A percentile compares a stretch with the other conserved stretches of the same genome.
These are phyloP conservation scores for Cavenderia fasciculata DNA, from an alignment of 78 protist species.

Conservation along the genomic window DNA sequence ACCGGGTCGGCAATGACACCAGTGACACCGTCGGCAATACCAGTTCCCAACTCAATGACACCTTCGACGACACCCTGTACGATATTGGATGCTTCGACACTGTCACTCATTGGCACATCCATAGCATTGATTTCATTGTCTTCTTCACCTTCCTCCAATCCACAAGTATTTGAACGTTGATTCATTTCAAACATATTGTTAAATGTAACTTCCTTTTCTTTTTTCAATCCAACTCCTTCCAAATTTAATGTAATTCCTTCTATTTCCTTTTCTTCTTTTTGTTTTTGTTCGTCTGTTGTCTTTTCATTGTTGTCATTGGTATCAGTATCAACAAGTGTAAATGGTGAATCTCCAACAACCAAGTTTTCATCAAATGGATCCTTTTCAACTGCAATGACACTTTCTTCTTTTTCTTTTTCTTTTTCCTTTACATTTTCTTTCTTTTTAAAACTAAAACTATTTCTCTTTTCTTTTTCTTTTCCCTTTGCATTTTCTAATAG, in stretches of 20 bases:
- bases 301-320: neutral
- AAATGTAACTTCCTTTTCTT: neutral
- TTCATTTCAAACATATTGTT: neutral
- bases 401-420: neutral
- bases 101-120: neutral
- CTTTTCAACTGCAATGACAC: neutral
- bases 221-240: too few species aligned
- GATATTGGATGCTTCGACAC: conserved; percentile 27
- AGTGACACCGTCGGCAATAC: conserved; percentile 35
- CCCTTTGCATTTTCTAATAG: neutral
- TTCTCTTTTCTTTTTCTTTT: neutral
- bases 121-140: neutral
- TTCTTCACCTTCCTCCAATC: conserved; percentile 62
- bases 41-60: conserved; percentile 31
- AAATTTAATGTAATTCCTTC: neutral
- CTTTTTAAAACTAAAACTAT: neutral
- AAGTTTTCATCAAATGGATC: too few species aligned
- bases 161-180: conserved; percentile 57
- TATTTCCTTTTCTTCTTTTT: neutral
- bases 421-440: neutral
- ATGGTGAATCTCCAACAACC: too few species aligned
- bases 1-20: conserved; percentile 73
- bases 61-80: conserved; percentile 73
- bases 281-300: too few species aligned
- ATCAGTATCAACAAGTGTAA: neutral